A percentile compares a stretch with the other conserved stretches of the same genome.
phyloP scores from a whole-genome alignment of 345 rosid genomes.

The Salix arbutifolia region DNA sequence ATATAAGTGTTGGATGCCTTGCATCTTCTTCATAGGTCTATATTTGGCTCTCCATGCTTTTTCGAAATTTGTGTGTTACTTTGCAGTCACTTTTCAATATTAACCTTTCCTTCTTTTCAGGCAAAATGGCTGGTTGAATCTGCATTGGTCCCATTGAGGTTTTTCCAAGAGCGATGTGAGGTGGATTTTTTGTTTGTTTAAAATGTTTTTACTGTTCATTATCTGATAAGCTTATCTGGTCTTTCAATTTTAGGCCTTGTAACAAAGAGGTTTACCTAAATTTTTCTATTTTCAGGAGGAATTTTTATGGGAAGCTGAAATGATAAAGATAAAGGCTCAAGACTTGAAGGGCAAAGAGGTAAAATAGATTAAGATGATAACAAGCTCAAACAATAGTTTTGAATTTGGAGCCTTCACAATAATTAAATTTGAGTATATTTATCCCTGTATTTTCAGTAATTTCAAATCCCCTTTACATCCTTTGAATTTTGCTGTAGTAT shows the following conservation, averaged over 20 bases:
- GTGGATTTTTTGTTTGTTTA: conserved; percentile 28
- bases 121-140: conserved; percentile 97
- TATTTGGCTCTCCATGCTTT: background rate
- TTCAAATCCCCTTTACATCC: background rate
- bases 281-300: conserved; percentile 64
- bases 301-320: conserved; percentile 92
- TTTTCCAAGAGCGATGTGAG: conserved; percentile 97
- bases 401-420: background rate
- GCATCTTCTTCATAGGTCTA: background rate
- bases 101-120: conserved; percentile 33
- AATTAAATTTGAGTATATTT: background rate
- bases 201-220: background rate
- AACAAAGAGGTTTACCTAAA: background rate
- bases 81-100: background rate
- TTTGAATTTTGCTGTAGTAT: background rate
- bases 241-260: background rate
- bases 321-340: conserved; percentile 96
- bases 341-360: conserved; percentile 99
- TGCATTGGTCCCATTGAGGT: conserved; percentile 70
- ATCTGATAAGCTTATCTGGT: background rate
- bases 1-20: background rate
- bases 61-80: background rate
- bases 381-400: background rate
- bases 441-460: background rate
- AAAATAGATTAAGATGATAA: conserved; percentile 1